phyloP scores from a whole-genome alignment of 805 yeast genomes.

The Wickerhamomyces xylosicus region DNA sequence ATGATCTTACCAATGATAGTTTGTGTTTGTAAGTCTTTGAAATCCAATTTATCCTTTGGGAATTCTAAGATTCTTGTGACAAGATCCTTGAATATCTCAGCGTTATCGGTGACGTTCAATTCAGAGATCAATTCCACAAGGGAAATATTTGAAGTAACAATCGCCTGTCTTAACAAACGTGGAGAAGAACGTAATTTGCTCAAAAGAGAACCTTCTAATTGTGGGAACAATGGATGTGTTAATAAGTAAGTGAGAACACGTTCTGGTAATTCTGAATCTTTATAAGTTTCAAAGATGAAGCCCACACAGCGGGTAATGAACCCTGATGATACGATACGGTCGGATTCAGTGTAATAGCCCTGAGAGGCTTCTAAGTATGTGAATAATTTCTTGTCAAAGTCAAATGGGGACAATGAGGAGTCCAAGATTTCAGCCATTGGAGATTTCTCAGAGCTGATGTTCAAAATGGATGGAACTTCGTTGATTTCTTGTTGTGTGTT shows the following conservation, averaged over 20 bases:
- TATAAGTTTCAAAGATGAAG: slow-evolving; percentile 25
- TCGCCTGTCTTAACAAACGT: slow-evolving; percentile 68
- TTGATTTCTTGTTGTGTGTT: slow-evolving; percentile 8
- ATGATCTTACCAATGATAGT: slow-evolving; percentile 34
- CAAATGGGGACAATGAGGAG: slow-evolving; percentile 3
- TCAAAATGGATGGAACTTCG: slow-evolving; percentile 20
- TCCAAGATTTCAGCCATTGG: slow-evolving; percentile 15
- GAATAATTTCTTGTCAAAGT: slow-evolving; percentile 24
- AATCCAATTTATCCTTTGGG: slow-evolving; percentile 29
- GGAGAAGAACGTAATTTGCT: slow-evolving; percentile 41
- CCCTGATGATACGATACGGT: slow-evolving; percentile 49
- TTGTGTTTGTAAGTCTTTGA: slow-evolving; percentile 22
- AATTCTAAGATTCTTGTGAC: slow-evolving; percentile 55
- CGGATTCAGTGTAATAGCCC: slow-evolving; percentile 54
- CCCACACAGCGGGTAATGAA: slow-evolving; percentile 38
- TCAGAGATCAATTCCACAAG: slow-evolving; percentile 54
- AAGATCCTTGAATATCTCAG: slow-evolving; percentile 58
- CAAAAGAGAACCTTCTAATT: slow-evolving; percentile 43
- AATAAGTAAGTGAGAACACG: slow-evolving; percentile 58
- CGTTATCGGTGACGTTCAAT: slow-evolving; percentile 43
- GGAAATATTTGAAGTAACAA: slow-evolving; percentile 64
- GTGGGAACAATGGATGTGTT: slow-evolving; percentile 85
- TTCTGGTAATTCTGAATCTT: slow-evolving; percentile 22
- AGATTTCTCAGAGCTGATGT: slow-evolving; percentile 9
- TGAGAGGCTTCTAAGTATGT: slow-evolving; percentile 22